A percentile compares a stretch with the other conserved stretches of the same genome.
phyloP scores from a whole-genome alignment of 345 rosid species.

The Arabidopsis suecica region DNA sequence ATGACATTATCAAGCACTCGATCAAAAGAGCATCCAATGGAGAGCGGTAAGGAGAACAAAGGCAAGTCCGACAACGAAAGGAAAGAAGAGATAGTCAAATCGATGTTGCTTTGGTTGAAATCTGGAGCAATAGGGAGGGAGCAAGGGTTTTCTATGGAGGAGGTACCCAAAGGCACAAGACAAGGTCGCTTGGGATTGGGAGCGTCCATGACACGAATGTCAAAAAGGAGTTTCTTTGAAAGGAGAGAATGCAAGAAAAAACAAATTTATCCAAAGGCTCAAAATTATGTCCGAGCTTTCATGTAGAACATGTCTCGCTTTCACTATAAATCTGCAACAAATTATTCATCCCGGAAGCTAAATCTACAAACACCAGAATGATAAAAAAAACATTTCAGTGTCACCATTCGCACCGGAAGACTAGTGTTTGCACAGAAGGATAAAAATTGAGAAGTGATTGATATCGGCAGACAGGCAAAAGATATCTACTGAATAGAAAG shows the following conservation, averaged over 20 bases:
- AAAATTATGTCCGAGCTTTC: constrained; percentile 11
- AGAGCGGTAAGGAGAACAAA: constrained; percentile 47
- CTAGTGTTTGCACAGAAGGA: constrained; percentile 5
- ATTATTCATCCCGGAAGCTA: constrained; percentile 9
- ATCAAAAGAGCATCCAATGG: constrained; percentile 75
- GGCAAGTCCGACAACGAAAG: constrained; percentile 42
- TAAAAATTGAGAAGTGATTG: constrained; percentile 66
- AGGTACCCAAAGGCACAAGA: constrained; percentile 18
- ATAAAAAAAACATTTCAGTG: constrained; percentile 2
- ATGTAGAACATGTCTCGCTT: neutral
- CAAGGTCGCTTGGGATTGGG: constrained; percentile 40
- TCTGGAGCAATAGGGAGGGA: constrained; percentile 20
- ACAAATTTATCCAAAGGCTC: neutral
- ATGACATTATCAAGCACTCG: constrained; percentile 70
- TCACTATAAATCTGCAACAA: constrained; percentile 18
- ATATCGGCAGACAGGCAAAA: neutral
- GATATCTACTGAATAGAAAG: neutral
- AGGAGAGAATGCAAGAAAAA: neutral
- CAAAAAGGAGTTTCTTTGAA: neutral
- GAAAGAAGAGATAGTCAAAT: constrained; percentile 41
- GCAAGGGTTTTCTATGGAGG: constrained; percentile 9
- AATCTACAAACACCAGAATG: constrained; percentile 16
- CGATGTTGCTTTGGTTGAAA: constrained; percentile 35
- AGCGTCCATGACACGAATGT: constrained; percentile 36
- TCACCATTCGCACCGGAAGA: neutral